Evolutionary conservation across 108 stramenopile genomes (phyloP), one percentile per base, ranked within the genome.

Genomic region (Cyclostephanos tholiformis): DNA sequence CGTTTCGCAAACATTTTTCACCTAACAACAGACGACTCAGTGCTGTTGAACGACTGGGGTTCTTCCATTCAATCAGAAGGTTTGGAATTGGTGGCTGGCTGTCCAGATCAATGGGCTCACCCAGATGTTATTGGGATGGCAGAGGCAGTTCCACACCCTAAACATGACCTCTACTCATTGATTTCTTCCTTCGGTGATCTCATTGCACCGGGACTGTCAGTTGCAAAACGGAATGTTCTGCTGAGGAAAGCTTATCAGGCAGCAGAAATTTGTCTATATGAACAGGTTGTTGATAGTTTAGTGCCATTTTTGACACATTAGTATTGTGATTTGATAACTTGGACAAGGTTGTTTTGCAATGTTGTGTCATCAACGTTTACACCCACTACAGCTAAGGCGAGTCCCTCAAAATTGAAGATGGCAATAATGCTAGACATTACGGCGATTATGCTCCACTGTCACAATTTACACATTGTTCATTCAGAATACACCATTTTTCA

Each of bases 341-440:
- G 44, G 35, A 58, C 35, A 38, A 41, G 51, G 39, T 10, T 50
- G 49, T 38, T 41, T 29, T 65, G 44, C 14, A 19, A 48, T n/a
- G 66, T 32, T 14, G 57, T 59, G 25, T 58, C 26, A n/a, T 78
- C 51, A 48, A 61, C 22, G 17, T 67, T 43, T 29, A 62, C 13
- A 4, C 69, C 69, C 27, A 66, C 60, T 12, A 64, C 17, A 71
- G 76, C 80, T 22, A 81, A 48, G 9, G 58, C 48, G 13, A 81
- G 62, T 43, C 70, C 75, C 50, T 81, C 69, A 7, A 80, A 83
- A 74, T 93, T 93, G 26, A 87, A 69, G 65, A 86, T 87, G 11
- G 84, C 63, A n/a, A 88, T 57, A 17, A 86, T 63, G 22, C 88
- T 86, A 11, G 80, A 22, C 41, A 76, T 65, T 16, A 85, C 72